Evolutionary conservation across 2,329 filamentous ascomycete species (phyloP), one percentile per base, ranked within the genome.

Genomic region (Colletotrichum endophyticum): DNA sequence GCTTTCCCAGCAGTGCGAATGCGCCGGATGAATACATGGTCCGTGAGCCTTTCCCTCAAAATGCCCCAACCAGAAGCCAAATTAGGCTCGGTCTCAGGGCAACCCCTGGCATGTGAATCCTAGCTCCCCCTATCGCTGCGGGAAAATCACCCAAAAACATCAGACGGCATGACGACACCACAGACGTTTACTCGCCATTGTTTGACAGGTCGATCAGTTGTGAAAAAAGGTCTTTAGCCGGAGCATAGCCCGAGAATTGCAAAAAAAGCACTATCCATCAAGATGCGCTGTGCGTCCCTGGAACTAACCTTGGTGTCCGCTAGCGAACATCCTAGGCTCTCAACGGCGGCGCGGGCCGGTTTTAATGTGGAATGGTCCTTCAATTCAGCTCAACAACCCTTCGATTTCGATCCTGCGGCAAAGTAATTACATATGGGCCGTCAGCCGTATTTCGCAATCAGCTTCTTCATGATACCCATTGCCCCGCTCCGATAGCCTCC

Each of bases 401-500:
- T n/a, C 15, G 28, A 32, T 32, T 62, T 62, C 15, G 15, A 30
- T 16, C 9, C 27, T 64, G 61, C 63, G 19, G 12, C n/a, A 27
- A 68, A 68, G 22, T 44, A 64, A 57, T 19, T 56, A 39, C 8
- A 19, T 4, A 28, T 22, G 25, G 32, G 25, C 32, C 44, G 27
- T 78, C 76, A 78, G 27, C 89, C 92, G 84, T 98, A 98, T 82
- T 95, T 98, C 57, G 86, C 86, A 32, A 95, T 86, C 79, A 98
- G 86, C 78, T 87, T 91, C 83, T 89, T 91, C 94, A 98, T 97
- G 71, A 98, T 97, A 6, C 90, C 89, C 84, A 96, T 90, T 32
- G 96, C 95, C 6, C 95, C 93, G 56, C 89, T 89, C 53, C 92
- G 91, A 83, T 98, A 98, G 0, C 94, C 91, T 1, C 93, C 94